Evolutionary conservation across 2,329 filamentous ascomycete genomes (phyloP), one percentile per base, ranked within the genome.

Genomic region (Lachnellula hyalina): DNA sequence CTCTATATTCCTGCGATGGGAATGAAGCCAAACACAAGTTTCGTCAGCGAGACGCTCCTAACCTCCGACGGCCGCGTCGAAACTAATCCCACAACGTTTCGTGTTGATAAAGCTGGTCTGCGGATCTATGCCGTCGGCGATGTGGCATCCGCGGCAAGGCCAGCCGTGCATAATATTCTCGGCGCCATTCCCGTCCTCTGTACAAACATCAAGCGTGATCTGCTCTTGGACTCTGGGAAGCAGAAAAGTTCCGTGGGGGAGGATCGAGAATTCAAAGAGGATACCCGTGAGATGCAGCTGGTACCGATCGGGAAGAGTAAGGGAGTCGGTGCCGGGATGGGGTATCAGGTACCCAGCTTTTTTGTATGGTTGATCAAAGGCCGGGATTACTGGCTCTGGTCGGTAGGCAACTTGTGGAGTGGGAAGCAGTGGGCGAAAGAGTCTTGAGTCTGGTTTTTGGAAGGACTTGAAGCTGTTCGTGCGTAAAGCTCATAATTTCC

Each of bases 361-460:
- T 15, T 75, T 42, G 72, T 79, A 0, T 79, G 76, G 74, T 47
- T 75, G 62, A 71, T 79, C 49, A 80, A 80, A 61, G 76, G 77
- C 1, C 65, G 76, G 17, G 75, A 79, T 57, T 78, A 78, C 57
- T 81, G 76, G 75, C 52, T 80, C 28, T 77, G 75, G 74, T 78
- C 74, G 9, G 76, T 73, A 1, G 73, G 66, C 0, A 61, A 61
- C 4, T 53, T 80, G 14, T 81, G 78, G 78, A 78, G 66, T 65
- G 78, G 77, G 15, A 75, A 75, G 53, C 74, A 78, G 48, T 81
- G 76, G 76, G 68, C 65, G 8, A 79, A 78, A 61, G 73, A 75
- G 75, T 73, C 8, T 74, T 77, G 2, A 78, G 23, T 19, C 15
- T 19, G 21, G 28, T 12, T 32, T 23, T 34, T 23, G 8, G 28